Percentiles rank a stretch among this genome's conserved stretches.
phyloP scores from a whole-genome alignment of 345 rosid species.

The Chamaenerion angustifolium region DNA sequence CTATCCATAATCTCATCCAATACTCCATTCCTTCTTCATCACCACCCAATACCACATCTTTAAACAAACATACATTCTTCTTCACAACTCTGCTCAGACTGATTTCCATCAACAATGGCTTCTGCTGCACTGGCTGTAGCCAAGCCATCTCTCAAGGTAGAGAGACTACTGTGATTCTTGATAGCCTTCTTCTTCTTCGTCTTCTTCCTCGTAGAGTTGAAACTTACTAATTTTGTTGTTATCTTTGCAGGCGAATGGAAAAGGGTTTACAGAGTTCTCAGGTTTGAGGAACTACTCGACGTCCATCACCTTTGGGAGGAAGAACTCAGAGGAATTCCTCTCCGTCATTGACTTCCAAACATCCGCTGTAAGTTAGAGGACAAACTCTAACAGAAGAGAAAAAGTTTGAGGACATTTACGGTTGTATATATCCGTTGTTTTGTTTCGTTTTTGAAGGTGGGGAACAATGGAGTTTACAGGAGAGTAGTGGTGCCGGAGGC shows the following conservation, averaged over 20 bases:
- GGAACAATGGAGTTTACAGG: conserved; percentile 59
- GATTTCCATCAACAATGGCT: conserved; percentile 36
- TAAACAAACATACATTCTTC: not conserved
- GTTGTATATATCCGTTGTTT: no score
- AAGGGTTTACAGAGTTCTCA: conserved; percentile 70
- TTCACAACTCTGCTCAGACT: not conserved
- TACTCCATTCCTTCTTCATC: conserved; percentile 8
- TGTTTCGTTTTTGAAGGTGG: conserved; percentile 17
- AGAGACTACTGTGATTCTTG: no score
- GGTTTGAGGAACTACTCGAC: conserved; percentile 54
- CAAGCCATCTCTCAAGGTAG: conserved; percentile 80
- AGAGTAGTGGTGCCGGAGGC: conserved; percentile 46
- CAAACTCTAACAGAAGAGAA: not conserved
- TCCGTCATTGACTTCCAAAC: conserved; percentile 65
- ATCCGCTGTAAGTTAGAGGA: conserved; percentile 46
- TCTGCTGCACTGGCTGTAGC: conserved; percentile 74
- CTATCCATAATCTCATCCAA: conserved; percentile 91
- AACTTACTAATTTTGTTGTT: not conserved
- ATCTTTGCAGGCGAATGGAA: conserved; percentile 24
- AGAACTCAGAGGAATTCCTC: conserved; percentile 52
- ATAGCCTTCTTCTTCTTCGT: not conserved
- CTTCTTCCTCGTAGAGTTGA: not conserved
- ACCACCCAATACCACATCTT: not conserved
- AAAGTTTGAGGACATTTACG: no score
- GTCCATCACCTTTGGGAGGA: conserved; percentile 39